phyloP scores from a whole-genome alignment of 1,139 yeast genomes.

The Taphrina flavorubra region DNA sequence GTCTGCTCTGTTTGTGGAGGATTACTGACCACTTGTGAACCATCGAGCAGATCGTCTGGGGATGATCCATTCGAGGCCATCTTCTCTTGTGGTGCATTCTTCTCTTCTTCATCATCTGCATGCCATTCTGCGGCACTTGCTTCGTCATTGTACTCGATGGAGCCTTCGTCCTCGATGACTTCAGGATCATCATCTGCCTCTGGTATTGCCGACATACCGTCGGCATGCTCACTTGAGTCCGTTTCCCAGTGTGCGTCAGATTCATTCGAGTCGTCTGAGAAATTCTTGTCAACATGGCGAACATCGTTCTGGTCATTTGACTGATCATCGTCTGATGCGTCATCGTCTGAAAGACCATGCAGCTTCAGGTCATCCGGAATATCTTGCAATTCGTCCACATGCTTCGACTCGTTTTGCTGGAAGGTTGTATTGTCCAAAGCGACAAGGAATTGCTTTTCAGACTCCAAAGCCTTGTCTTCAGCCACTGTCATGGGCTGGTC shows the following conservation, averaged over 20 bases:
- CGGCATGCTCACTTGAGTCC: neutral
- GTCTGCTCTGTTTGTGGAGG: too few species aligned
- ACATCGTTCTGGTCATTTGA: neutral
- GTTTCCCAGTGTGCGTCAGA: slow-evolving; percentile 4
- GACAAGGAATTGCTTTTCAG: slow-evolving; percentile 4
- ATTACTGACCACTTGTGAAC: too few species aligned
- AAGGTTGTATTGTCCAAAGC: neutral
- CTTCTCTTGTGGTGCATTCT: too few species aligned
- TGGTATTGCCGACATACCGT: neutral
- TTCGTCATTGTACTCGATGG: neutral
- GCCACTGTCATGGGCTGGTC: slow-evolving; percentile 6
- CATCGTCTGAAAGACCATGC: neutral
- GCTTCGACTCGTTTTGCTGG: neutral
- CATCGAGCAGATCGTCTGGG: too few species aligned
- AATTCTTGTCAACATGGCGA: neutral
- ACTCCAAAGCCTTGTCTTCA: slow-evolving; percentile 1
- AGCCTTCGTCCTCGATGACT: slow-evolving; percentile 7
- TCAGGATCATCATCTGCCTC: slow-evolving; percentile 1
- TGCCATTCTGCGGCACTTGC: too few species aligned
- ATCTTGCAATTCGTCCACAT: slow-evolving; percentile 1
- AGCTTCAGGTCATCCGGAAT: slow-evolving; percentile 14
- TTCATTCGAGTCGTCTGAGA: neutral
- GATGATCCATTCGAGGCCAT: neutral
- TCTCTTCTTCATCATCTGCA: too few species aligned
- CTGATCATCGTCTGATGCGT: neutral